Evolutionary conservation across 2,329 filamentous ascomycete genomes (phyloP).

Genomic region (Aureobasidium zeae): DNA sequence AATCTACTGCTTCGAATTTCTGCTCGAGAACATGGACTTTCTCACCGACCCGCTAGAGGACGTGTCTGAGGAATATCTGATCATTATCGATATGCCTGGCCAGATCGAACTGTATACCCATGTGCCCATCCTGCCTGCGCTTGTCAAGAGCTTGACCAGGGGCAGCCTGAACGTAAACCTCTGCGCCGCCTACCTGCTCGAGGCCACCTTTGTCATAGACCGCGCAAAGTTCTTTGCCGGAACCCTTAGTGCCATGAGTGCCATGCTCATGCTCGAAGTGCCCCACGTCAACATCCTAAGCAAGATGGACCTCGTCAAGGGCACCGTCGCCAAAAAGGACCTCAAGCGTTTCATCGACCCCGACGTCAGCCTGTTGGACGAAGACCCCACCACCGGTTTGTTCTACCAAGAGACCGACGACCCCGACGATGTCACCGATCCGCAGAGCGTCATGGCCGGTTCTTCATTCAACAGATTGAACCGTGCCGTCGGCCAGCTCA

Average conservation of each 20-base stretch:
- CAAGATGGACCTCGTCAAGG: conserved; percentile 96
- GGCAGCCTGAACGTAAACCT: conserved; percentile 82
- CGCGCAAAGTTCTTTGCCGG: conserved; percentile 96
- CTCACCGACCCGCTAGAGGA: conserved; percentile 74
- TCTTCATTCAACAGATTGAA: conserved; percentile 75
- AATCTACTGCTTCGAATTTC: conserved; percentile 94
- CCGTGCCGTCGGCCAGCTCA: conserved; percentile 76
- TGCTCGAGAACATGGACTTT: conserved; percentile 90
- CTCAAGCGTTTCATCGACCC: conserved; percentile 84
- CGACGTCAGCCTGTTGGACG: conserved; percentile 71
- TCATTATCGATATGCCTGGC: conserved; percentile 97
- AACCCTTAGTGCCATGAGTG: conserved; percentile 91
- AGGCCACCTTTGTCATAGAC: conserved; percentile 92
- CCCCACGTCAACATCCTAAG: conserved; percentile 93
- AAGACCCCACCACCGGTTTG: conserved; percentile 54
- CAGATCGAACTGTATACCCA: conserved; percentile 99
- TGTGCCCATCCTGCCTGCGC: conserved; percentile 77
- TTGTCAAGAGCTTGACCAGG: conserved; percentile 72
- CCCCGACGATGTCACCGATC: conserved; percentile 45
- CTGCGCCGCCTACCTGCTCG: conserved; percentile 88
- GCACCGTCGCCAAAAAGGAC: conserved; percentile 77
- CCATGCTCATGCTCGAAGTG: conserved; percentile 97
- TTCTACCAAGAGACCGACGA: conserved; percentile 33
- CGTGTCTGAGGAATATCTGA: conserved; percentile 88
- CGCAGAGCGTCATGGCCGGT: conserved; percentile 66